Conservation (phyloP, 2,329 filamentous ascomycete species). For the Penicillium sp. region DNA sequence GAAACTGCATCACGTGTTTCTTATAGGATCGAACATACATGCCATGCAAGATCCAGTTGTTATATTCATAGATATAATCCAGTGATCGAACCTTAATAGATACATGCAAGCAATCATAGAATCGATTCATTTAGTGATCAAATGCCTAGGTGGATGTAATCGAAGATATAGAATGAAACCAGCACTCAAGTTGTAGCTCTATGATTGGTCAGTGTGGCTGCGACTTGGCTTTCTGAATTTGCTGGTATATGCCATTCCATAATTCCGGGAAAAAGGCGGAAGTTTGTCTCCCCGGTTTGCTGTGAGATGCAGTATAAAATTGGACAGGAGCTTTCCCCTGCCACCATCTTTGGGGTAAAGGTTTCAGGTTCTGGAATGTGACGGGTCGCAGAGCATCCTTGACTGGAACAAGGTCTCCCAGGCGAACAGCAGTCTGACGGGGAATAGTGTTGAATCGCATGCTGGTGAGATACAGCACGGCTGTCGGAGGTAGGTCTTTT, state of each 20-base stretch:
- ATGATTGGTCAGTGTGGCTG: not conserved
- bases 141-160: not conserved
- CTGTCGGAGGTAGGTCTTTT: conserved; percentile 45
- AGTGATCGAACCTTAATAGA: no score
- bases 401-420: conserved; percentile 43
- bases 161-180: not conserved
- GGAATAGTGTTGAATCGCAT: conserved; percentile 48
- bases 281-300: conserved; percentile 38
- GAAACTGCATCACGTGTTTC: no score
- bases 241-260: conserved; percentile 45
- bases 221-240: conserved; percentile 33
- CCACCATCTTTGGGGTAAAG: conserved; percentile 39
- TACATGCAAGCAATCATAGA: no score
- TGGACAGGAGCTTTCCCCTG: conserved; percentile 36
- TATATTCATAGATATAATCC: no score
- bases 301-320: conserved; percentile 42
- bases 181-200: not conserved
- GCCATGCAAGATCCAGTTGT: no score
- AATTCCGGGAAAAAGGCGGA: conserved; percentile 44
- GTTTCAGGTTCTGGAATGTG: conserved; percentile 42
- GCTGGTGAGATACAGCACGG: conserved; percentile 46
- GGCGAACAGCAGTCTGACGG: conserved; percentile 41
- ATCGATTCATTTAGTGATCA: not conserved
- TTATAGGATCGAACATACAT: no score
- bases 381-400: conserved; percentile 41